Conservation (phyloP, 768 basidiomycete species). For the Mycena crocata region DNA sequence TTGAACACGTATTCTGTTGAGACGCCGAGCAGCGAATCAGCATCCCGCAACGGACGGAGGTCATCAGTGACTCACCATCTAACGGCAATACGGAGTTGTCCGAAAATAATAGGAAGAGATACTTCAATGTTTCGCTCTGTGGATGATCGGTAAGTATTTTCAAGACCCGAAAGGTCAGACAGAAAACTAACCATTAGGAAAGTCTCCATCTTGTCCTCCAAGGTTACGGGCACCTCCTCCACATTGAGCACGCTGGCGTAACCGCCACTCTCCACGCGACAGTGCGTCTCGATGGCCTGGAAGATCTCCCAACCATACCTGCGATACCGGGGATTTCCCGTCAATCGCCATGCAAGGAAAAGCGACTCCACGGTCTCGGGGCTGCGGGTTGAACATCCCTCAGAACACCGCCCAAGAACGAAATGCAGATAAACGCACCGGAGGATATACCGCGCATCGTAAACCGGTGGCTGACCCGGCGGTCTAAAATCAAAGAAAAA, state of each 20-base stretch:
- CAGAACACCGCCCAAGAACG: not conserved
- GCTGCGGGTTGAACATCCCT: slow-evolving; percentile 55
- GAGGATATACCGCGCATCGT: slow-evolving; percentile 95
- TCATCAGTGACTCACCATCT: slow-evolving; percentile 62
- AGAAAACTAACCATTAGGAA: slow-evolving; percentile 79
- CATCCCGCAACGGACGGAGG: not conserved
- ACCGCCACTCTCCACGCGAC: slow-evolving; percentile 80
- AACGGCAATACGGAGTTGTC: slow-evolving; percentile 77
- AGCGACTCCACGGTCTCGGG: slow-evolving; percentile 96
- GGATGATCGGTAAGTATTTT: not conserved
- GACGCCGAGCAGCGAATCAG: not conserved
- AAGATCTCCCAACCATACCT: slow-evolving; percentile 91
- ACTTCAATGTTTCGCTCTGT: slow-evolving; percentile 91
- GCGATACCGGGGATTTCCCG: slow-evolving; percentile 85
- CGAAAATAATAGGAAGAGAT: slow-evolving; percentile 88
- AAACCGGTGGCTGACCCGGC: slow-evolving; percentile 58
- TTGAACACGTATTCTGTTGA: slow-evolving; percentile 88
- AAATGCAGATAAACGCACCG: slow-evolving; percentile 55
- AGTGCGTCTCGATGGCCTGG: slow-evolving; percentile 88
- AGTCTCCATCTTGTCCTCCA: slow-evolving; percentile 95
- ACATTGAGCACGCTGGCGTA: slow-evolving; percentile 90
- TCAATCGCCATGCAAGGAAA: slow-evolving; percentile 91
- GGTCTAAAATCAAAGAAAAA: slow-evolving; percentile 37
- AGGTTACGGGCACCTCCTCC: slow-evolving; percentile 72
- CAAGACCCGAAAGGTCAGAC: slow-evolving; percentile 2